Evolutionary conservation across 345 rosid species (phyloP).

Genomic region (Populus davidiana): DNA sequence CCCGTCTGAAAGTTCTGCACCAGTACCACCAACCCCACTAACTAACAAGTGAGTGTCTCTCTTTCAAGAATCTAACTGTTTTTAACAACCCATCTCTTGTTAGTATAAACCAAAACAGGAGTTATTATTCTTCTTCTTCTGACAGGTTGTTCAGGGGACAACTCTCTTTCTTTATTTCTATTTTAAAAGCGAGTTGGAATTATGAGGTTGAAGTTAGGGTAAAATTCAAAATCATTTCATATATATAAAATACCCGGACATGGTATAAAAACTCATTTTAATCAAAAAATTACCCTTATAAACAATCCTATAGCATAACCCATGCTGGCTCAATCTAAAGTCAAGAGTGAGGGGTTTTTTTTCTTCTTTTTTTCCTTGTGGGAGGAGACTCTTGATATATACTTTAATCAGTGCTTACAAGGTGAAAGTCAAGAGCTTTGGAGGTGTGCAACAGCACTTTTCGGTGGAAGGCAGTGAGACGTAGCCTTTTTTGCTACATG

Average conservation of each 20-base stretch:
- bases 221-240: neutral
- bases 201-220: constrained; percentile 33
- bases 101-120: neutral
- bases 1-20: constrained; percentile 17
- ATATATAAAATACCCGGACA: neutral
- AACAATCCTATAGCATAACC: no score
- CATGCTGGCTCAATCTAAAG: no score
- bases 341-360: no score
- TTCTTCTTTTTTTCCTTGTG: neutral
- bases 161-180: neutral
- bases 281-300: no score
- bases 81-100: constrained; percentile 18
- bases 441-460: constrained; percentile 41
- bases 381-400: constrained; percentile 18
- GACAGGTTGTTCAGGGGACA: constrained; percentile 18
- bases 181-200: constrained; percentile 18
- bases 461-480: constrained; percentile 51
- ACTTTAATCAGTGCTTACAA: constrained; percentile 42
- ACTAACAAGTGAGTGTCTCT: constrained; percentile 13
- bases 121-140: constrained; percentile 12
- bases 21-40: constrained; percentile 14
- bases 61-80: constrained; percentile 24
- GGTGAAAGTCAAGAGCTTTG: constrained; percentile 47
- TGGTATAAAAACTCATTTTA: no score
- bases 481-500: constrained; percentile 10